These are phyloP conservation scores for Auricularia cornea DNA, from an alignment of 768 basidiomycete species.

Conservation along the genomic window DNA sequence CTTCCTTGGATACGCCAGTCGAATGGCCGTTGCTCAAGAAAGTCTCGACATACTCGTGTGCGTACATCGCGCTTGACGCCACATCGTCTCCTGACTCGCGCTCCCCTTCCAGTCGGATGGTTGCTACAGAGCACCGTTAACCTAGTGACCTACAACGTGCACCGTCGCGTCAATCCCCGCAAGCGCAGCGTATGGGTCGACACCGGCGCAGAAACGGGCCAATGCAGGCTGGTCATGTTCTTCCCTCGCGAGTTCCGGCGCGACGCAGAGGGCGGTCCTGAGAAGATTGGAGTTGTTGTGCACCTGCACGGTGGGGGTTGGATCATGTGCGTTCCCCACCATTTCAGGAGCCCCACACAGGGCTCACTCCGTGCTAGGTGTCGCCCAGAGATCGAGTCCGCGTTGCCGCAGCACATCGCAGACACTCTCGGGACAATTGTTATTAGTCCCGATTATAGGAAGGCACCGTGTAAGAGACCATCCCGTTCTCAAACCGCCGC, in stretches of 20 bases:
- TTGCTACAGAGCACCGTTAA: neutral
- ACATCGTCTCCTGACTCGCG: neutral
- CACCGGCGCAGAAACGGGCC: neutral
- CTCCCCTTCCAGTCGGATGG: neutral
- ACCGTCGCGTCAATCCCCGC: neutral
- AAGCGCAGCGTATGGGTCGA: neutral
- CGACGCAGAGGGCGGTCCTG: neutral
- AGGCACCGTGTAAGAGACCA: constrained; percentile 7
- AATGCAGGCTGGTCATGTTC: neutral
- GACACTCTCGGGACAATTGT: constrained; percentile 7
- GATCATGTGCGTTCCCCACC: constrained; percentile 7
- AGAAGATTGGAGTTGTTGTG: constrained; percentile 4
- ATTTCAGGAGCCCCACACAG: neutral
- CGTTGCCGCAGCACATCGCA: constrained; percentile 8
- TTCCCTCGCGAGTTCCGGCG: neutral
- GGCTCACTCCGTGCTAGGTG: constrained; percentile 1
- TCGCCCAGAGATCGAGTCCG: constrained; percentile 11
- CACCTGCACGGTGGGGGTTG: constrained; percentile 12
- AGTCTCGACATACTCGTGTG: neutral
- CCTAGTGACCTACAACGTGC: neutral
- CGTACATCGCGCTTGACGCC: neutral
- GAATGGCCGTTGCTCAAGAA: neutral
- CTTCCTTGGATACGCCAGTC: neutral
- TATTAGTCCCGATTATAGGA: constrained; percentile 12
- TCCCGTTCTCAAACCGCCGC: neutral